Conservation (phyloP, 768 basidiomycete genomes). For the Suillus clintonianus region DNA sequence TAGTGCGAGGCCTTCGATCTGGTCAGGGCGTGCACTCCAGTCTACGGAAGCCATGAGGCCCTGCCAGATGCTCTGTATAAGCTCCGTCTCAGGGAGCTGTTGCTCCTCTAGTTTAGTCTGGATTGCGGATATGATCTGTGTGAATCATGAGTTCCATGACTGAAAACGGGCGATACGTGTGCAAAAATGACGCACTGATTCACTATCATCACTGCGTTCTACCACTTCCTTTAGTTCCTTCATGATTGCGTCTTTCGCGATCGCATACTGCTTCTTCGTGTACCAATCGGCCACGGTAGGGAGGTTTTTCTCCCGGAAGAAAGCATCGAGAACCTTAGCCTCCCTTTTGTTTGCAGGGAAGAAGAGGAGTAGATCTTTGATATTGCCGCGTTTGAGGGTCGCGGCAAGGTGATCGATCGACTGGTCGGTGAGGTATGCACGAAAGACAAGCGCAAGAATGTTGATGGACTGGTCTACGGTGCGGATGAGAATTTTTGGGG, state of each 20-base stretch:
- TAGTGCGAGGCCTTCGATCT: constrained; percentile 86
- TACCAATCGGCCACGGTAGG: constrained; percentile 91
- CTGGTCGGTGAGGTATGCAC: constrained; percentile 78
- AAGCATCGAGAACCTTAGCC: constrained; percentile 72
- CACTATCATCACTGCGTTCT: constrained; percentile 66
- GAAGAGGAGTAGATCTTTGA: constrained; percentile 84
- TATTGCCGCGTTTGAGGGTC: constrained; percentile 79
- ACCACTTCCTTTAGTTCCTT: constrained; percentile 69
- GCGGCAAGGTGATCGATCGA: constrained; percentile 87
- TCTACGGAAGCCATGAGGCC: constrained; percentile 87
- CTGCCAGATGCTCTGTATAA: constrained; percentile 90
- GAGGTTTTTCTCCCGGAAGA: constrained; percentile 82
- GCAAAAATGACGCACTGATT: constrained; percentile 52
- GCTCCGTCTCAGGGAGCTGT: constrained; percentile 82
- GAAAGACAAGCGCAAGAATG: constrained; percentile 78
- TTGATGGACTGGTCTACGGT: constrained; percentile 70
- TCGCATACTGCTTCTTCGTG: constrained; percentile 84
- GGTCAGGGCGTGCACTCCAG: constrained; percentile 88
- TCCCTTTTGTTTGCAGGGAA: constrained; percentile 86
- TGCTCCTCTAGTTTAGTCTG: constrained; percentile 72
- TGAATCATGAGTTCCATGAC: constrained; percentile 8
- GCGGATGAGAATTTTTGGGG: not conserved
- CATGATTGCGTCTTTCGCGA: constrained; percentile 77
- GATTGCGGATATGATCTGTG: constrained; percentile 80
- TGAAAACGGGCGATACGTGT: not conserved